Evolutionary conservation across 2,329 filamentous ascomycete species (phyloP), one percentile per base, ranked within the genome.

Genomic region (Zymoseptoria pseudotritici): DNA sequence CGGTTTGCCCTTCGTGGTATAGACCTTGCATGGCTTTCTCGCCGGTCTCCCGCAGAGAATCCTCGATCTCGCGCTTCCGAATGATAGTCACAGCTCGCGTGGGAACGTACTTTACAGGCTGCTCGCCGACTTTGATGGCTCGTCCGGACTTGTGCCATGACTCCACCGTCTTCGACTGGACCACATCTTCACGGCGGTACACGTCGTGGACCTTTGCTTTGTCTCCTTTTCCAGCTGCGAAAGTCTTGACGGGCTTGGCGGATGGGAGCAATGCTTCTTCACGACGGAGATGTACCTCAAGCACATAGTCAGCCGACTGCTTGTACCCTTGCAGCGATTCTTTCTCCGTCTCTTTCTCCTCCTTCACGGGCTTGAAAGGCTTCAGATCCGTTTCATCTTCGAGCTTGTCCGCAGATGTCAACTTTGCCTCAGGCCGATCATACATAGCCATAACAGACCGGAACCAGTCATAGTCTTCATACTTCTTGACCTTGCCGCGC

Each of bases 121-220:
- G 77, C 65, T 88, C 86, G 2, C 89, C 91, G 0, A 80, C 70
- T 24, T 83, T 82, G 2, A 94, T 86, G 24, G 86, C 87, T 10
- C 93, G 84, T 0, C 94, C 94, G 78, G 97, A 93, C 72, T 97
- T 97, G 72, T 97, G 94, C 94, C 94, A 99, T 1, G 90, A 96
- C 72, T 99, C 94, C 1, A 89, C 88, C 26, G 90, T 95, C 74
- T 96, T 92, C 72, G 95, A 96, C 49, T 83, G 81, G 2, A 92
- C 85, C 0, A 97, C 85, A 65, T 97, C 92, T 57, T 83, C 82
- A 36, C 93, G 86, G 0, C 82, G 82, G 71, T 86, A 97, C 0
- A 97, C 91, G 0, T 90, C 86, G 71, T 96, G 91, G 60, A 89
- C 84, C 52, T 87, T 88, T 2, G 82, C 76, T 53, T 87, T 88